Conservation (phyloP, 495 filamentous ascomycete genomes). For the Bryoglossum gracile region DNA sequence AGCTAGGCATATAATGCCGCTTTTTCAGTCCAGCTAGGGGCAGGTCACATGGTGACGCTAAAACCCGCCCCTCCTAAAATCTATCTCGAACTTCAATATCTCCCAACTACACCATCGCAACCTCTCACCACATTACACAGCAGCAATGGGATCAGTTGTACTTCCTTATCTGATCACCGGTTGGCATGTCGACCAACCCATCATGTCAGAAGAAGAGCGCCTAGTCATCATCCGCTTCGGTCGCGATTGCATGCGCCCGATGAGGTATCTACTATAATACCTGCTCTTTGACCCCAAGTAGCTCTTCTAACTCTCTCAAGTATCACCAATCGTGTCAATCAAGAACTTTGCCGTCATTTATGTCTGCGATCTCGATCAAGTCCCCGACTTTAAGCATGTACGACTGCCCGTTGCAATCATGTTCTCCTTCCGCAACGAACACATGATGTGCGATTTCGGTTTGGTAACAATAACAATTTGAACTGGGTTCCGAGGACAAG, state of each 20-base stretch:
- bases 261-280: slow-evolving; percentile 74
- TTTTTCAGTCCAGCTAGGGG: too few species aligned
- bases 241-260: slow-evolving; percentile 81
- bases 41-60: too few species aligned
- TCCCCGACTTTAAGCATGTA: slow-evolving; percentile 92
- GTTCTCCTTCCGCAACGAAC: slow-evolving; percentile 98
- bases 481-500: slow-evolving; percentile 99
- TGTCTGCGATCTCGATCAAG: slow-evolving; percentile 92
- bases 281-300: background rate
- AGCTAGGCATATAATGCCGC: too few species aligned
- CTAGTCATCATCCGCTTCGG: slow-evolving; percentile 95
- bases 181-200: slow-evolving; percentile 95
- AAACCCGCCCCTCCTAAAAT: too few species aligned
- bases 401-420: slow-evolving; percentile 53
- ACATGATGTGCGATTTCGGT: slow-evolving; percentile 98
- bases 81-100: too few species aligned
- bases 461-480: slow-evolving; percentile 96
- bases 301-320: slow-evolving; percentile 15
- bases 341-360: slow-evolving; percentile 94
- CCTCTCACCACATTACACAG: too few species aligned
- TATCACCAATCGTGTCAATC: slow-evolving; percentile 74
- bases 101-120: too few species aligned
- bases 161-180: slow-evolving; percentile 87
- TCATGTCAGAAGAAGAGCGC: slow-evolving; percentile 86
- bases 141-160: slow-evolving; percentile 94